A percentile compares a stretch with the other conserved stretches of the same genome.
Conservation (phyloP, 176 grass and related monocot species). For the Raddia guianensis region DNA sequence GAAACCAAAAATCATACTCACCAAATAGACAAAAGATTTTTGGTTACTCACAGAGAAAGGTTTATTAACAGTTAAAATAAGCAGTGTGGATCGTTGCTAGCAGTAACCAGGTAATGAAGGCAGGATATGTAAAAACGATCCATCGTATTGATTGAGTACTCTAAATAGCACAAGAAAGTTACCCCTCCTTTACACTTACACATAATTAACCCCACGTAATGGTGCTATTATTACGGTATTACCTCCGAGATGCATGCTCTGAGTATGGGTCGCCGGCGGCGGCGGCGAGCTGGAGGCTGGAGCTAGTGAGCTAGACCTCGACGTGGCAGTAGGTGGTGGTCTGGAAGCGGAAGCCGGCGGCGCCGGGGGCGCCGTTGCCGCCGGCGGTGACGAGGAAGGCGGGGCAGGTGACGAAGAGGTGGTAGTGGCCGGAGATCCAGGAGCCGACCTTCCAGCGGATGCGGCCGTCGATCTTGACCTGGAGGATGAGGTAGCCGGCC, state of each 20-base stretch:
- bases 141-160: not conserved
- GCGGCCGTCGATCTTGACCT: conserved; percentile 64
- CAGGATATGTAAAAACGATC: not conserved
- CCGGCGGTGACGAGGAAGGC: conserved; percentile 52
- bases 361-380: conserved; percentile 28
- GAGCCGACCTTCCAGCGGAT: conserved; percentile 77
- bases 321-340: conserved; percentile 56
- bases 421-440: conserved; percentile 73
- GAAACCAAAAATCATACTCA: not conserved
- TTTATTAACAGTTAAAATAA: conserved; percentile 44
- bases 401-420: conserved; percentile 68
- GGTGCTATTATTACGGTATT: not conserved
- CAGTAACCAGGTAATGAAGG: not conserved
- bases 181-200: conserved; percentile 32
- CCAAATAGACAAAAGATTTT: too few relatives aligned
- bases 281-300: not conserved
- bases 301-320: conserved; percentile 47
- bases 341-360: conserved; percentile 59
- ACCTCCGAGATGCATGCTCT: too few relatives aligned
- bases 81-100: not conserved
- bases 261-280: too few relatives aligned
- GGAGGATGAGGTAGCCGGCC: conserved; percentile 56
- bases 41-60: not conserved
- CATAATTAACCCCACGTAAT: not conserved
- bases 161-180: not conserved